Evolutionary conservation across 331 rosid species (phyloP), one percentile per base, ranked within the genome.

Genomic region (Prunus yedoensis): DNA sequence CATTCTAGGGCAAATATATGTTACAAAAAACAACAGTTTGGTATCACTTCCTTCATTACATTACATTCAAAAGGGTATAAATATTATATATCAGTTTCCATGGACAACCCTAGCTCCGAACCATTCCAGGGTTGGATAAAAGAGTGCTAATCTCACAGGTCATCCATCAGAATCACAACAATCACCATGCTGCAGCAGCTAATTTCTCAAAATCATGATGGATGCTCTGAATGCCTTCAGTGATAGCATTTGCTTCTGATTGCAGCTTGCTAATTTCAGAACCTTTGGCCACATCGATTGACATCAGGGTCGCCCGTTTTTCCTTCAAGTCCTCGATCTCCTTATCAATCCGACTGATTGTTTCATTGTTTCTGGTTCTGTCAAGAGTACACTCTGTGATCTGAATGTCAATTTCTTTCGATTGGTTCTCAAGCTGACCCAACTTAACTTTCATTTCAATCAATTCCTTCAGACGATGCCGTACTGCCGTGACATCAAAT

Each of bases 401-500:
- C 76, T 11, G 17, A 30, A 10, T 12, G 38, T 74, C 15, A 13
- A 79, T 41, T 74, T 49, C 71, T 9, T 60, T 60, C 43, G 66
- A 74, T 16, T 7, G 20, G 11, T 68, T 9, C 16, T 27, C 25
- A 62, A 80, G 52, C 3, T 49, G 30, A 47, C 68, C 75, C 75
- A 79, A 49, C 71, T 68, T 16, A 14, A 51, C 30, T 75, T 52
- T 70, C 20, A 14, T 62, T n/a, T 15, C 53, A 14, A 25, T 53
- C 84, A 51, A 9, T 49, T 45, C 66, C 18, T 17, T 60, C 46
- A 80, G 43, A 7, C 28, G 30, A 49, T 53, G 20, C 20, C 4
- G 63, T 13, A 51, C 53, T 52, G 46, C 51, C 60, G 68, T 51
- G 47, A 62, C 80, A 52, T 75, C 68, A 63, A 74, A 80, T 75